Base-by-base conservation (phyloP, 2,329 filamentous ascomycete species). In the Xylaria arbuscula region DNA sequence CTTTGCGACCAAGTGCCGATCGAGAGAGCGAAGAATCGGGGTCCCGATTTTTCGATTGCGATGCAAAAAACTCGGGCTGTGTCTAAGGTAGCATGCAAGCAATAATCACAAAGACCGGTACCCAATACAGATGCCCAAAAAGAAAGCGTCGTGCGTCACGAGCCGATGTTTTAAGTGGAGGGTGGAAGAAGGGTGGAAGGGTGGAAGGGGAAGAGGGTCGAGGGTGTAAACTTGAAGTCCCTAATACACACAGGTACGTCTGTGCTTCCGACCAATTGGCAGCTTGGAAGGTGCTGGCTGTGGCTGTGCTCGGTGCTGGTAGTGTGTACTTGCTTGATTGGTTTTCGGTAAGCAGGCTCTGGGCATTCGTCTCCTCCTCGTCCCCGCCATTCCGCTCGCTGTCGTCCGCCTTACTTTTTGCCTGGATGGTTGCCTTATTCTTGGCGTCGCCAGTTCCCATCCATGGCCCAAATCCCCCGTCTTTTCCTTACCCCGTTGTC, bases 381-480 rank as follows among this genome's bases (percentile, higher is more conserved):
- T 45, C 40, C 8, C 15, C 40, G 15, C 40, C 40, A 45, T 45
- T 45, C n/a, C 40, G 40, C 40, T 45, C n/a, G 28, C n/a, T 34
- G 48, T 61, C 34, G 67, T 65, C 56, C 69, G 69, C 71, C 67
- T 65, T 59, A 71, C 60, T 67, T 66, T 67, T 67, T 68, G 71
- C 69, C 71, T 72, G 63, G 17, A 64, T 59, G 69, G 69, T 66
- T 72, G 69, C 71, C 71, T 72, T 71, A 62, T 64, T 72, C 67
- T 72, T 70, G 70, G 68, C 68, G 47, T 40, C 51, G 34, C 53
- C 55, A 38, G 47, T 48, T 62, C 51, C 56, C 36, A 10, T 24
- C n/a, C 59, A 22, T 68, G 53, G 6, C 53, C 51, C 64, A 58
- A 42, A 51, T 32, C 13, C 36, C 36, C 36, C 36, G 13, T 40